These are phyloP conservation scores for Dentipellis fragilis DNA, from an alignment of 768 basidiomycete genomes.

Conservation along the genomic window DNA sequence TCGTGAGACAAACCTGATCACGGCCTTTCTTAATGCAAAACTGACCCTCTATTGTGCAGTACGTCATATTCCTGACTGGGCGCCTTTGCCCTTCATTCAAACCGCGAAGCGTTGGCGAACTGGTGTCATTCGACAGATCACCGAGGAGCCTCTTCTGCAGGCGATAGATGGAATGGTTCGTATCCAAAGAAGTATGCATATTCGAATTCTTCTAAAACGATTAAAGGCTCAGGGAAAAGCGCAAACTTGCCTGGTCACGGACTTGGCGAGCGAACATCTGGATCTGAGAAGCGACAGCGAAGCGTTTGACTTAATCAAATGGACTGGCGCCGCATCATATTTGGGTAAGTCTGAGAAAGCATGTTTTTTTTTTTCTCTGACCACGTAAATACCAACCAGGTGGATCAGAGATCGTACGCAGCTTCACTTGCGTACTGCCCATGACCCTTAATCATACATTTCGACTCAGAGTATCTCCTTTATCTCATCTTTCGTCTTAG, in stretches of 20 bases:
- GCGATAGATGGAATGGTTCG: not conserved
- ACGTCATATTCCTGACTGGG: not conserved
- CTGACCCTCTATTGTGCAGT: not conserved
- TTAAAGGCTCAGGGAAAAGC: not conserved
- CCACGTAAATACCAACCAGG: not conserved
- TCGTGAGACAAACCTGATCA: not conserved
- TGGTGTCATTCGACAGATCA: not conserved
- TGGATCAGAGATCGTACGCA: not conserved
- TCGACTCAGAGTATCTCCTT: conserved; percentile 4
- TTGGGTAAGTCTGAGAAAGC: not conserved
- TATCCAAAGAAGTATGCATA: not conserved
- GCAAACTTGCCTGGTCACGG: not conserved
- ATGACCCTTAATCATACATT: no score
- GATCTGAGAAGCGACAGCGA: not conserved
- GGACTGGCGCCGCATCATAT: not conserved
- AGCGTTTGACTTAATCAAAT: not conserved
- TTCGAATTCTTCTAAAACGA: not conserved
- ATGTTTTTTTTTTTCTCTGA: not conserved
- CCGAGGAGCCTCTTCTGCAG: not conserved
- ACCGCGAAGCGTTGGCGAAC: not conserved
- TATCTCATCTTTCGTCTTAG: conserved; percentile 12
- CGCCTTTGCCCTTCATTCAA: not conserved
- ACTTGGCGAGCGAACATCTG: not conserved
- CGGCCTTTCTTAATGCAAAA: not conserved
- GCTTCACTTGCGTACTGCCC: no score